Conservation (phyloP, 2,329 filamentous ascomycete species). For the Pseudomassariella vexata region DNA sequence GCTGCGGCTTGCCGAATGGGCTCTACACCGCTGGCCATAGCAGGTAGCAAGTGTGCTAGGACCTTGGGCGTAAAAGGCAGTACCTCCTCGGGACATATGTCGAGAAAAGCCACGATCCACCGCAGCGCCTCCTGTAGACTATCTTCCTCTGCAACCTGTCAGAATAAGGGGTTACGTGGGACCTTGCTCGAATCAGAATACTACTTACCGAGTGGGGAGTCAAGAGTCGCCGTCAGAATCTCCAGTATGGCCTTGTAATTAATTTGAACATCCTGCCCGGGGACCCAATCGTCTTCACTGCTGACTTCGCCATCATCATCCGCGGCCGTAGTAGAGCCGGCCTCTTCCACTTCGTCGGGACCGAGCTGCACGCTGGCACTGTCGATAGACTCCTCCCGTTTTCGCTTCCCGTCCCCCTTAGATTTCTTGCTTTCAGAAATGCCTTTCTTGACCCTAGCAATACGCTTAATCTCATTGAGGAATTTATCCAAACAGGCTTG, state of each 20-base stretch:
- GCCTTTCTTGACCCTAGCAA: conserved; percentile 85
- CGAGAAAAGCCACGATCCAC: conserved; percentile 95
- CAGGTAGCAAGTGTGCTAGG: conserved; percentile 84
- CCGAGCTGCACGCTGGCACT: conserved; percentile 54
- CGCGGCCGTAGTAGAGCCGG: conserved; percentile 49
- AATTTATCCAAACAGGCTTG: conserved; percentile 87
- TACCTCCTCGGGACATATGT: conserved; percentile 96
- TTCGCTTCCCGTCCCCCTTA: conserved; percentile 60
- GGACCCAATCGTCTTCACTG: conserved; percentile 90
- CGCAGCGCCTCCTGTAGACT: conserved; percentile 84
- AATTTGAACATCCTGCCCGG: conserved; percentile 92
- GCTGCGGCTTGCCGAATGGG: conserved; percentile 82
- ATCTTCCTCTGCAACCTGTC: conserved; percentile 65
- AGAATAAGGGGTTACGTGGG: conserved; percentile 9
- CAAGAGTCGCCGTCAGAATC: conserved; percentile 83
- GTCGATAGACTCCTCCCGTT: conserved; percentile 65
- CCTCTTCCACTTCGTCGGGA: conserved; percentile 55
- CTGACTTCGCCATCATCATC: conserved; percentile 49
- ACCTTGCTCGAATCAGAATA: conserved; percentile 3
- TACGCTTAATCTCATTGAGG: conserved; percentile 87
- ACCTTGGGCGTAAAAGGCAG: conserved; percentile 90
- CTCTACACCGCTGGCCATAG: conserved; percentile 88
- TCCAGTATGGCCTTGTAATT: conserved; percentile 89
- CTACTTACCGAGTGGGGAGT: conserved; percentile 66
- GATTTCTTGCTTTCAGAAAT: conserved; percentile 80